phyloP scores from a whole-genome alignment of 2,329 filamentous ascomycete species.

The Bisporella sp. region DNA sequence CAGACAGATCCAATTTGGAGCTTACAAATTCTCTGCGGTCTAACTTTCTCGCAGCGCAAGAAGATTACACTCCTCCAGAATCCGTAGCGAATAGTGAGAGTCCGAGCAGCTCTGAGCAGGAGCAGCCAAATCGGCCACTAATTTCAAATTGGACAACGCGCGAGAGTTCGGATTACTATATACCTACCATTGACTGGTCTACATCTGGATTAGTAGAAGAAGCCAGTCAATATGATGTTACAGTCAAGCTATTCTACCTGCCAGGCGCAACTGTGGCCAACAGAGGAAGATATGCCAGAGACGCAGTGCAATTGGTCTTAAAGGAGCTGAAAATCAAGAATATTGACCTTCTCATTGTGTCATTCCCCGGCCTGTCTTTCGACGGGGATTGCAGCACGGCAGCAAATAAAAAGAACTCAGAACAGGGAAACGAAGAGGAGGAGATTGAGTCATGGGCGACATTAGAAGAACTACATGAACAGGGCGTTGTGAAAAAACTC shows the following conservation, averaged over 20 bases:
- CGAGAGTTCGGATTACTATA: conserved; percentile 56
- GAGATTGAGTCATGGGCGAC: conserved; percentile 63
- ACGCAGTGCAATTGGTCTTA: conserved; percentile 74
- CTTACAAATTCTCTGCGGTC: conserved; percentile 80
- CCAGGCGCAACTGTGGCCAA: conserved; percentile 58
- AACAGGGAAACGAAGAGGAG: conserved; percentile 59
- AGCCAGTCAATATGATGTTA: conserved; percentile 81
- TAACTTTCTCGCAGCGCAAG: conserved; percentile 71
- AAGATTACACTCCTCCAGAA: conserved; percentile 41
- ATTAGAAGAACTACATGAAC: conserved; percentile 64
- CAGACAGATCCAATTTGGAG: conserved; percentile 85
- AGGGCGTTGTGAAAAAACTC: conserved; percentile 66
- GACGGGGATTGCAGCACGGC: conserved; percentile 86
- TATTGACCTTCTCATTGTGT: conserved; percentile 85
- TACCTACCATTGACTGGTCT: conserved; percentile 72
- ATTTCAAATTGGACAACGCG: conserved; percentile 60
- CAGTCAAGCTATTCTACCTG: conserved; percentile 91
- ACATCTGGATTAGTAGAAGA: conserved; percentile 72
- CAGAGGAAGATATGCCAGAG: conserved; percentile 63
- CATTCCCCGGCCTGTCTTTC: conserved; percentile 88
- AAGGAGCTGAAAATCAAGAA: conserved; percentile 69
- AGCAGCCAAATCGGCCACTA: conserved; percentile 20
- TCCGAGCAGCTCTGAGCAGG: conserved; percentile 24
- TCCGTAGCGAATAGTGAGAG: conserved; percentile 31
- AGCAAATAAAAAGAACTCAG: conserved; percentile 54